Conservation (phyloP, 2,329 filamentous ascomycete genomes). For the Botrytis squamosa region DNA sequence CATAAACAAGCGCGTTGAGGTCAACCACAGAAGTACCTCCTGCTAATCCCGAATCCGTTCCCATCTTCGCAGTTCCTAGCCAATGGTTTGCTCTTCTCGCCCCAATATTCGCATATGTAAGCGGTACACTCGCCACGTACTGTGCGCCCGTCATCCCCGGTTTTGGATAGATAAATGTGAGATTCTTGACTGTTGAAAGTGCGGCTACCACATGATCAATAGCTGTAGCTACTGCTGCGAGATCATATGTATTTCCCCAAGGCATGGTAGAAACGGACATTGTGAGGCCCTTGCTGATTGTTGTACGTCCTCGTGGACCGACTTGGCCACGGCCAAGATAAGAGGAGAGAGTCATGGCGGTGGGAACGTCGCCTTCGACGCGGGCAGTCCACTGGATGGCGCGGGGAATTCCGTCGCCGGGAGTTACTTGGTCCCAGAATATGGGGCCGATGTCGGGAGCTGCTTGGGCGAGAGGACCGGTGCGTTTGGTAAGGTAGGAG, state of each 20-base stretch:
- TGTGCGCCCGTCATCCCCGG: slow-evolving; percentile 52
- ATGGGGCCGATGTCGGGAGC: slow-evolving; percentile 65
- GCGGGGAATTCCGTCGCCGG: slow-evolving; percentile 58
- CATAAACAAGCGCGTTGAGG: slow-evolving; percentile 61
- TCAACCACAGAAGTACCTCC: slow-evolving; percentile 61
- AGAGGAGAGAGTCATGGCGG: slow-evolving; percentile 48
- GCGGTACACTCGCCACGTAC: slow-evolving; percentile 52
- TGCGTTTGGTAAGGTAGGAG: slow-evolving; percentile 50
- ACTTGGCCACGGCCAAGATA: slow-evolving; percentile 64
- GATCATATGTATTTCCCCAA: slow-evolving; percentile 52
- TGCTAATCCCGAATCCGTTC: slow-evolving; percentile 47
- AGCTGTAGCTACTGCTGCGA: slow-evolving; percentile 61
- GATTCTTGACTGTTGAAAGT: slow-evolving; percentile 51
- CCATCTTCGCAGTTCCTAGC: slow-evolving; percentile 59
- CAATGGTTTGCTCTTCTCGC: slow-evolving; percentile 41
- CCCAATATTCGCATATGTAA: slow-evolving; percentile 35
- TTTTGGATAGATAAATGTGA: slow-evolving; percentile 57
- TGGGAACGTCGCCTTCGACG: slow-evolving; percentile 49
- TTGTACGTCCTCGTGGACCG: slow-evolving; percentile 57
- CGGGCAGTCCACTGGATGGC: slow-evolving; percentile 66
- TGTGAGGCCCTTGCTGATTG: slow-evolving; percentile 56
- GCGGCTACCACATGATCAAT: slow-evolving; percentile 59
- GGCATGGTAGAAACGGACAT: slow-evolving; percentile 60
- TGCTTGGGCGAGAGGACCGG: slow-evolving; percentile 62
- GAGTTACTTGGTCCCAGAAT: slow-evolving; percentile 59